Base-by-base conservation (phyloP, 1,284 basidiomycete species). In the Trichosporon asahii region DNA sequence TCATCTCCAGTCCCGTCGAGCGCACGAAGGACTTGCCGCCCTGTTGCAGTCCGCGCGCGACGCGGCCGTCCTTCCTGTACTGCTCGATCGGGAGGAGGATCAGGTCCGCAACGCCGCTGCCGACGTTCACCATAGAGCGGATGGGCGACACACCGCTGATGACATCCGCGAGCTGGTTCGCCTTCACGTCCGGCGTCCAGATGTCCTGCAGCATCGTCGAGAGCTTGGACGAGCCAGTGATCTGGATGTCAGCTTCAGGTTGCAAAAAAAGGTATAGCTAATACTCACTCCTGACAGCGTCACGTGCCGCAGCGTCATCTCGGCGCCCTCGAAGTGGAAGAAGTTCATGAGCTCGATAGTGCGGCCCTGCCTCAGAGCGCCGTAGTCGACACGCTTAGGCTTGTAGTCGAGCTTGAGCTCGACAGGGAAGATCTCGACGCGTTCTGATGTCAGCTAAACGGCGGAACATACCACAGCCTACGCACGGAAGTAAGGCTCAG, bases 311-410 rank as follows among this genome's bases (percentile, higher is more conserved):
- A 99, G 84, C 0, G 94, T 96, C 94, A 99, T 98, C 82, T 98
- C 96, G 2, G 96, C 92, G 0, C 94, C 96, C 76, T 99, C 96
- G 76, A 99, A 99, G 83, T 98, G 95, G 90, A 99, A 99, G 81
- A 99, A 98, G 82, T 99, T 99, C 96, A 99, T 98, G 69, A 99
- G 85, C 80, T 99, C 97, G 72, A 97, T 96, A 0, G 94, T 95
- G 80, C 88, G 89, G 14, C 97, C 97, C 76, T 95, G 91, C 18
- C 90, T 88, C 65, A 98, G 85, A n/a, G 95, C 95, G 70, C 89
- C 86, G 82, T 98, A 97, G 82, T 99, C 94, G 27, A 99, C 94
- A 4, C 95, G 89, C 71, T 98, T 93, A 63, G 97, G 96, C 83
- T 99, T 99, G 84, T 99, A 99, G 81, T 99, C 96, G 9, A 99